A percentile compares a stretch with the other conserved stretches of the same genome.
phyloP scores from a whole-genome alignment of 1,284 basidiomycete genomes.

The Cutaneotrichosporon sp. region DNA sequence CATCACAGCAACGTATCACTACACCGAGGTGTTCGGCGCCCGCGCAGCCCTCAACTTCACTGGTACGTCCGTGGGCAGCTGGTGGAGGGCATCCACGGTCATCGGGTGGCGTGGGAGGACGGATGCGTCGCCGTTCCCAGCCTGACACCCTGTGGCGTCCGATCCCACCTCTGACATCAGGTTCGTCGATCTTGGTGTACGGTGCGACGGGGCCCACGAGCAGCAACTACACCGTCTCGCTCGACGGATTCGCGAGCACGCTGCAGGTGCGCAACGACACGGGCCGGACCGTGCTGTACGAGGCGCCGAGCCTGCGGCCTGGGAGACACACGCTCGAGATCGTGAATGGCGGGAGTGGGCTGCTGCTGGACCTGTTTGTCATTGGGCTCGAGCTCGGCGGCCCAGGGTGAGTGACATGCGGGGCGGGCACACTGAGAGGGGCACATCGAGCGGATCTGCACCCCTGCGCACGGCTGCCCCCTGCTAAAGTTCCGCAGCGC shows the following conservation, averaged over 20 bases:
- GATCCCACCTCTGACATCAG: not conserved
- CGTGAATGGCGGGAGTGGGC: conserved; percentile 36
- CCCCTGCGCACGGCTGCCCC: too few relatives aligned
- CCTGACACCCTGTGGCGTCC: too few relatives aligned
- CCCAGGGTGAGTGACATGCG: conserved; percentile 45
- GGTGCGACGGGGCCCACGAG: conserved; percentile 29
- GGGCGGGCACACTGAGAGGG: too few relatives aligned
- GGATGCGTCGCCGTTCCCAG: too few relatives aligned
- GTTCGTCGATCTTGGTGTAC: conserved; percentile 39
- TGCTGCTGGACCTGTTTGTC: conserved; percentile 43
- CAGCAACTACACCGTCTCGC: conserved; percentile 40
- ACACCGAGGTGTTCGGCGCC: conserved; percentile 35
- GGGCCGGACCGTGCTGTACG: conserved; percentile 37
- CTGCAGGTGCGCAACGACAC: too few relatives aligned
- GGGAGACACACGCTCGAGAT: conserved; percentile 36
- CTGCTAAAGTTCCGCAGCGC: too few relatives aligned
- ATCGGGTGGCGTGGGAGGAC: too few relatives aligned
- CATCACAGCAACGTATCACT: conserved; percentile 52
- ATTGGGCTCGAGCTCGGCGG: conserved; percentile 38
- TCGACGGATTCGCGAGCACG: conserved; percentile 47
- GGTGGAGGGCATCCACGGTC: too few relatives aligned
- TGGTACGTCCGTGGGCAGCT: too few relatives aligned
- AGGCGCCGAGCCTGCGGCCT: conserved; percentile 24
- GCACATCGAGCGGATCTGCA: too few relatives aligned
- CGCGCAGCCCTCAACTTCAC: conserved; percentile 45